Conservation (phyloP, 805 yeast genomes). For the Wickerhamiella siamensis region DNA sequence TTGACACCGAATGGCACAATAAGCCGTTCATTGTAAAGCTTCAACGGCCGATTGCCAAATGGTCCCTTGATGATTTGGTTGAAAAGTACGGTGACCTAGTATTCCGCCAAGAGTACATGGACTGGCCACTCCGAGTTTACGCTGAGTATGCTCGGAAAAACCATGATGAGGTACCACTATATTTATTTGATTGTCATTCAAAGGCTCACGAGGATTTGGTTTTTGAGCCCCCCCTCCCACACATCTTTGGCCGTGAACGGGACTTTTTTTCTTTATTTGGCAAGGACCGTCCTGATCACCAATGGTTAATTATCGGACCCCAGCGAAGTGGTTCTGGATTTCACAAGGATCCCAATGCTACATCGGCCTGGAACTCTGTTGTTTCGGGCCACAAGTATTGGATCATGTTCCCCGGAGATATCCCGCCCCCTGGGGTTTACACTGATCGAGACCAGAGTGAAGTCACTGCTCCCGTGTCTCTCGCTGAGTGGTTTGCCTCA, state of each 20-base stretch:
- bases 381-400: conserved; percentile 65
- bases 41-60: conserved; percentile 40
- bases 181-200: conserved; percentile 70
- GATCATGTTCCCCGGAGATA: conserved; percentile 74
- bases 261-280: conserved; percentile 51
- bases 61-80: conserved; percentile 41
- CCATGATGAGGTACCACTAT: conserved; percentile 70
- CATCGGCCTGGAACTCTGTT: conserved; percentile 82
- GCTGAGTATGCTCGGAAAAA: conserved; percentile 45
- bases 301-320: conserved; percentile 88
- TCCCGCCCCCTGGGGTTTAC: conserved; percentile 73
- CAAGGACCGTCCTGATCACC: conserved; percentile 57
- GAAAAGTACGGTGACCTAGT: conserved; percentile 41
- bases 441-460: conserved; percentile 68
- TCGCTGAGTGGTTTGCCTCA: conserved; percentile 79
- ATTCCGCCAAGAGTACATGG: conserved; percentile 76
- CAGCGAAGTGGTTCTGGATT: conserved; percentile 72
- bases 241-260: conserved; percentile 31
- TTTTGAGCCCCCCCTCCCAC: conserved; percentile 34
- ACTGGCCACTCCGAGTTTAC: conserved; percentile 58
- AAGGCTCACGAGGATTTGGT: conserved; percentile 49
- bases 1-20: conserved; percentile 33
- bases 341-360: conserved; percentile 85
- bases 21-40: conserved; percentile 51
- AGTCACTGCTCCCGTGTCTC: conserved; percentile 81